Evolutionary conservation across 106 monocot species (phyloP).

Genomic region (Amphibolis antarctica): DNA sequence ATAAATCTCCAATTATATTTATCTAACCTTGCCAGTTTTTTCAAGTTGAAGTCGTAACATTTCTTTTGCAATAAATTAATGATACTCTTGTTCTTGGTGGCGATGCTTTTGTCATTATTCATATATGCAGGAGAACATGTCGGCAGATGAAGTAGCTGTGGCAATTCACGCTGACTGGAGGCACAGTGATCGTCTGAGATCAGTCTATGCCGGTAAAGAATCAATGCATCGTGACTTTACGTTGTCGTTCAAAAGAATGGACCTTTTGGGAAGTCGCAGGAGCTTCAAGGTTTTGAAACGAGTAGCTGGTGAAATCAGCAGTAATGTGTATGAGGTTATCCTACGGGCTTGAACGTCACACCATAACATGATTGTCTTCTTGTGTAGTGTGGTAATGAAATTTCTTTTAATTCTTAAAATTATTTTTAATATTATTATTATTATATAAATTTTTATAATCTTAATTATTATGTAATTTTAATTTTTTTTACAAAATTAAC

Average conservation of each 20-base stretch:
- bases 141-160: slow-evolving; percentile 45
- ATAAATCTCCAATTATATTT: no score
- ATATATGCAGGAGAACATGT: slow-evolving; percentile 82
- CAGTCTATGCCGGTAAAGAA: slow-evolving; percentile 51
- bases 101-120: not conserved
- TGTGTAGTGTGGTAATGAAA: no score
- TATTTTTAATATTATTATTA: no score
- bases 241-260: slow-evolving; percentile 50
- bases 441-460: no score
- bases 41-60: no score
- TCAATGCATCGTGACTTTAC: slow-evolving; percentile 30
- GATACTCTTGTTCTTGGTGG: no score
- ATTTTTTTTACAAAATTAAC: no score
- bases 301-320: slow-evolving; percentile 45
- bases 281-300: slow-evolving; percentile 78
- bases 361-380: no score
- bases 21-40: no score
- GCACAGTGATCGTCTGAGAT: slow-evolving; percentile 72
- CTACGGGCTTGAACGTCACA: slow-evolving; percentile 45
- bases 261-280: slow-evolving; percentile 72
- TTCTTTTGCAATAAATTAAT: not conserved
- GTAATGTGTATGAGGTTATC: slow-evolving; percentile 61
- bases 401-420: no score
- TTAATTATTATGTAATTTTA: no score
- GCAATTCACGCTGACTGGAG: slow-evolving; percentile 88